Evolutionary conservation across 352 stramenopile genomes (phyloP).

Genomic region (Plasmopara muralis): DNA sequence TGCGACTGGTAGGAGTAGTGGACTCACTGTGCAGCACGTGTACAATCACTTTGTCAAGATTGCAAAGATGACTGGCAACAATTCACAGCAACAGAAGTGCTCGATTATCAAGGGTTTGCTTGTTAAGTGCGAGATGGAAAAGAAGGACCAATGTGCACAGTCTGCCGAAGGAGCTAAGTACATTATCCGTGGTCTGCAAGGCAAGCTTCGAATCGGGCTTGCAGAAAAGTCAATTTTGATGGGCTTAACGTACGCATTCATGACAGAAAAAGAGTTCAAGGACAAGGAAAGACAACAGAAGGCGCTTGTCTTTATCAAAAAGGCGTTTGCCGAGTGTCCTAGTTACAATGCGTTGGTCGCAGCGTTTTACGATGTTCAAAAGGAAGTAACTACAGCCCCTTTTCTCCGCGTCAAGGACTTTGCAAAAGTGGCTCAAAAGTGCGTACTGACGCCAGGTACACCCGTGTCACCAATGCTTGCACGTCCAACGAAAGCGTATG

Average conservation of each 20-base stretch:
- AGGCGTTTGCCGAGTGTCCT: conserved; percentile 95
- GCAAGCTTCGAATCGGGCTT: conserved; percentile 97
- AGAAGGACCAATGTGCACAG: conserved; percentile 64
- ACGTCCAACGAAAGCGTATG: conserved; percentile 94
- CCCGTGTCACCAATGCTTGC: conserved; percentile 98
- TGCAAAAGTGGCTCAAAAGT: conserved; percentile 57
- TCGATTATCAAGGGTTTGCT: conserved; percentile 96
- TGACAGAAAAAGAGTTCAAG: conserved; percentile 75
- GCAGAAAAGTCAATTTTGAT: conserved; percentile 97
- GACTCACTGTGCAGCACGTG: conserved; percentile 83
- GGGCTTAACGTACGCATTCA: conserved; percentile 94
- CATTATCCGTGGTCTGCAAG: conserved; percentile 97
- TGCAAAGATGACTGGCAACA: conserved; percentile 91
- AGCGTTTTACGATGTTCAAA: conserved; percentile 73
- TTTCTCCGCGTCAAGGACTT: conserved; percentile 56
- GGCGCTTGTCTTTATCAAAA: conserved; percentile 93
- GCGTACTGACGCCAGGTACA: conserved; percentile 92
- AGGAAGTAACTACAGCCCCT: conserved; percentile 28
- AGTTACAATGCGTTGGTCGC: conserved; percentile 93
- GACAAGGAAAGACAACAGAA: conserved; percentile 86
- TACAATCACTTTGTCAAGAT: conserved; percentile 92
- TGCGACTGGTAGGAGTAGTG: conserved; percentile 38
- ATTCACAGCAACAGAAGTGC: conserved; percentile 96
- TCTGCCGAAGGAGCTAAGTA: conserved; percentile 91
- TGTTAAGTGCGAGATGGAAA: conserved; percentile 86